Conservation (phyloP, 2,329 filamentous ascomycete species). For the Penicillium frequentans region DNA sequence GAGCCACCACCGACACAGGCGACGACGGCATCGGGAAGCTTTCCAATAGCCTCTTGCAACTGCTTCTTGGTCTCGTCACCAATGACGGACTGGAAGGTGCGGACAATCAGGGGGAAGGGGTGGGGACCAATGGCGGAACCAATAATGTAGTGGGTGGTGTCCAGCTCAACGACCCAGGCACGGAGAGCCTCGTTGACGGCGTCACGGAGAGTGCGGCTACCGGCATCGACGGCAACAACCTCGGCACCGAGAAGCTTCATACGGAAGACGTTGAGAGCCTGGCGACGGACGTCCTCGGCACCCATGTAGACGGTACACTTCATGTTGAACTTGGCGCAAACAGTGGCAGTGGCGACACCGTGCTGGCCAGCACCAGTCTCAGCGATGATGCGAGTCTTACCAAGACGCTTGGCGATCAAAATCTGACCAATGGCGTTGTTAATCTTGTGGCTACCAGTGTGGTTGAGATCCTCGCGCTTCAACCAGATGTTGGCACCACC, state of each 20-base stretch:
- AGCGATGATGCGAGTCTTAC: constrained; percentile 96
- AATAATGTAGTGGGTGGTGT: constrained; percentile 97
- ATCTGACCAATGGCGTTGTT: constrained; percentile 97
- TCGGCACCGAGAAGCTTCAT: constrained; percentile 94
- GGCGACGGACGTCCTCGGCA: constrained; percentile 91
- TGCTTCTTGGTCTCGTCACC: constrained; percentile 92
- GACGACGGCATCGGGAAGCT: constrained; percentile 92
- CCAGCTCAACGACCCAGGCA: constrained; percentile 88
- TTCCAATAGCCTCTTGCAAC: constrained; percentile 79
- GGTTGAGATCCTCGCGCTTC: constrained; percentile 96
- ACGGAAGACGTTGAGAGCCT: constrained; percentile 96
- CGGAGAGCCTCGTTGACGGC: constrained; percentile 95
- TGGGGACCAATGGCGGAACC: constrained; percentile 96
- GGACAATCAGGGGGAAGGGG: constrained; percentile 95
- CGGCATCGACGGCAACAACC: constrained; percentile 89
- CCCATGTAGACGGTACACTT: constrained; percentile 98
- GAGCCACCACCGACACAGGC: constrained; percentile 94
- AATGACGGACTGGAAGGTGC: constrained; percentile 96
- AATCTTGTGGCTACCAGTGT: constrained; percentile 98
- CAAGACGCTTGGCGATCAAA: constrained; percentile 77
- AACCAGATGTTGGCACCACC: constrained; percentile 96
- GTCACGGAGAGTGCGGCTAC: constrained; percentile 77
- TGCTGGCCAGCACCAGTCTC: constrained; percentile 98
- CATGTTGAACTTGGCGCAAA: constrained; percentile 98
- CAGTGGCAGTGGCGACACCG: constrained; percentile 94